Evolutionary conservation across 1,284 basidiomycete species (phyloP), one percentile per base, ranked within the genome.

Genomic region (Chalciporus sp.): DNA sequence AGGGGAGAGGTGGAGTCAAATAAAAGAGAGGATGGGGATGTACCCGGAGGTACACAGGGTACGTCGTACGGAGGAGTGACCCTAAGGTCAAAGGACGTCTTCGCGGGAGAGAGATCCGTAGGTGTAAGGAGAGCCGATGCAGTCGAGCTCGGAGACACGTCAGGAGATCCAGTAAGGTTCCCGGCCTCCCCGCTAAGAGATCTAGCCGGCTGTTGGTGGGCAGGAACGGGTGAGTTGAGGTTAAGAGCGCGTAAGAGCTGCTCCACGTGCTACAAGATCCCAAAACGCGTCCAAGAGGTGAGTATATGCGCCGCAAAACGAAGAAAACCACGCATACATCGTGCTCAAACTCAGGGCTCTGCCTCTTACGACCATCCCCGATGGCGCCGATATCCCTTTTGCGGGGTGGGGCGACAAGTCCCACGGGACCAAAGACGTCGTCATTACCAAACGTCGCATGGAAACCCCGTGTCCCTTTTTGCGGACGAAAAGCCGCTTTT

Each of bases 161-260:
- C 82, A 2, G 86, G 82, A 51, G 86, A 84, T 58, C 70, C 76
- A 11, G 77, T 75, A 19, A 72, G 66, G 51, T 75, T 73, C 33
- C 78, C 71, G 50, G 75, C 72, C n/a, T 66, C 66, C 53, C 80
- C 64, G 46, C 73, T 76, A 60, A 78, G 67, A 51, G 72, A 56
- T 47, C 66, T 63, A 53, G 64, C 54, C 31, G 68, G 71, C 57
- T 78, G 79, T 51, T 79, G 76, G 19, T 67, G 57, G 56, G 71
- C 75, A 58, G 83, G 85, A 59, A 75, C 80, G 26, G 88, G 87
- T 29, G 88, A 89, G 65, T 84, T 85, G 60, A 90, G 81, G 65
- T 90, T 84, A 50, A 91, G 76, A 23, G 86, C 83, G 42, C 88
- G 84, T 51, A 91, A 74, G 42, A 91, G 77, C 70, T 89, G 86